Base-by-base conservation (phyloP, 75 land plant genomes). In the Picea sitchensis region DNA sequence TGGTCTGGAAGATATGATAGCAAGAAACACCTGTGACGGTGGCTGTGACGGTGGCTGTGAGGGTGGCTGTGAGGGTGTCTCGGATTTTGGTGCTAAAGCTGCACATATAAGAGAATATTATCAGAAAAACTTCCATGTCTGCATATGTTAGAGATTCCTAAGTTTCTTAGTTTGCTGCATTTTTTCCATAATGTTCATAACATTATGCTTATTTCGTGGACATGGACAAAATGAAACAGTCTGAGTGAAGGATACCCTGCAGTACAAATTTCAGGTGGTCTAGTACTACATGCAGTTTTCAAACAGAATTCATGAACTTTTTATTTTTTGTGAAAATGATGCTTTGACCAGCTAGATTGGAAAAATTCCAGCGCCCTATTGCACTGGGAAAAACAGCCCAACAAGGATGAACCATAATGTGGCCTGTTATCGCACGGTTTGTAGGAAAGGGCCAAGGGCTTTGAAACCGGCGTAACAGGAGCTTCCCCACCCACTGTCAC, bases 81-180 rank as follows among this genome's bases (percentile, higher is more conserved):
- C 26, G 76, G 59, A 75, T 11, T 23, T 30, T 30, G 76, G 60
- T 5, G 76, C 23, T 75, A 58, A 26, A 17, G 13, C 76, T 75
- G 76, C 36, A 57, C 58, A 58, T 23, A 75, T 47, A 5, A 58
- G 23, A 71, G 44, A 47, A 20, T 71, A 44, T 44, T 9, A 71
- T 71, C 74, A 71, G 74, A 71, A 71, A 71, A 44, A 17, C 71
- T n/a, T 71, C 54, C 21, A 38, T 14, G 41, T 44, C 23, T 41
- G 74, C 36, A 47, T 71, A 11, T 41, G 54, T 44, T 47, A 32
- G 8, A 71, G 74, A 47, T 51, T 51, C 56, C 56, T 21, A 71
- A 23, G n/a, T 44, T n/a, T 47, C 54, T 44, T 71, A 71, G 54
- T 44, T 3, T 7, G 9, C 54, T 71, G 21, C n/a, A 20, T 15